A percentile compares a stretch with the other conserved stretches of the same genome.
phyloP scores from a whole-genome alignment of 1,139 yeast species.

The Nakaseomyces uthaithaninus region DNA sequence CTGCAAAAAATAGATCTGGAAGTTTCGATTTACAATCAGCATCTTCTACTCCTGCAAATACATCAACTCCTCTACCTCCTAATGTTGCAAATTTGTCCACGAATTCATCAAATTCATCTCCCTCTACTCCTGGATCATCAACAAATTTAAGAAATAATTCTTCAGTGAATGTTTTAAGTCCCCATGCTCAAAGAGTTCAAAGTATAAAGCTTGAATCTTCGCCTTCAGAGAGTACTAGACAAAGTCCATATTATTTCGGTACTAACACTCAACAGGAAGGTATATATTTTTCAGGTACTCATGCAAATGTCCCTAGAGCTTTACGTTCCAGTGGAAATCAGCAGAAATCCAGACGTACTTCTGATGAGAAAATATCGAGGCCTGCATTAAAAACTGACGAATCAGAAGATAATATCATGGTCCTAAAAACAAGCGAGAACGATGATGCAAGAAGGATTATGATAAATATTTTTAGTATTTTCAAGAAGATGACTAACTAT shows the following conservation, averaged over 20 bases:
- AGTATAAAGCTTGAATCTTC: slow-evolving; percentile 5
- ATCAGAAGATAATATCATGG: slow-evolving; percentile 7
- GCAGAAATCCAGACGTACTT: slow-evolving; percentile 18
- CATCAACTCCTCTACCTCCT: slow-evolving; percentile 4
- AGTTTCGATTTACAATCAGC: neutral
- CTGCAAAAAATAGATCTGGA: neutral
- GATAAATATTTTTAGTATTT: slow-evolving; percentile 28
- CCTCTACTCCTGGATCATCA: slow-evolving; percentile 3
- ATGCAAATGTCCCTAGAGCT: slow-evolving; percentile 8
- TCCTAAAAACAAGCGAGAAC: slow-evolving; percentile 8
- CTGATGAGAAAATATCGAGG: slow-evolving; percentile 19
- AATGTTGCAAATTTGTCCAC: neutral
- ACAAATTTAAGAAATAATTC: neutral
- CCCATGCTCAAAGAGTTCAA: slow-evolving; percentile 5
- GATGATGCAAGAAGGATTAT: slow-evolving; percentile 28
- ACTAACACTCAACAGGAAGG: neutral
- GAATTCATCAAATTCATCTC: slow-evolving; percentile 1
- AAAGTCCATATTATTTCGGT: slow-evolving; percentile 8
- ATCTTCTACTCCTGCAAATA: slow-evolving; percentile 2
- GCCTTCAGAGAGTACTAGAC: slow-evolving; percentile 6
- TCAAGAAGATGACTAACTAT: slow-evolving; percentile 26
- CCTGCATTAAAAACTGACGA: slow-evolving; percentile 8
- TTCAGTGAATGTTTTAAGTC: neutral
- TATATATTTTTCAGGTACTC: slow-evolving; percentile 9
- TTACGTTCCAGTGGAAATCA: slow-evolving; percentile 19